Conservation (phyloP, 2,329 filamentous ascomycete species). For the Leptographium wingfieldii region DNA sequence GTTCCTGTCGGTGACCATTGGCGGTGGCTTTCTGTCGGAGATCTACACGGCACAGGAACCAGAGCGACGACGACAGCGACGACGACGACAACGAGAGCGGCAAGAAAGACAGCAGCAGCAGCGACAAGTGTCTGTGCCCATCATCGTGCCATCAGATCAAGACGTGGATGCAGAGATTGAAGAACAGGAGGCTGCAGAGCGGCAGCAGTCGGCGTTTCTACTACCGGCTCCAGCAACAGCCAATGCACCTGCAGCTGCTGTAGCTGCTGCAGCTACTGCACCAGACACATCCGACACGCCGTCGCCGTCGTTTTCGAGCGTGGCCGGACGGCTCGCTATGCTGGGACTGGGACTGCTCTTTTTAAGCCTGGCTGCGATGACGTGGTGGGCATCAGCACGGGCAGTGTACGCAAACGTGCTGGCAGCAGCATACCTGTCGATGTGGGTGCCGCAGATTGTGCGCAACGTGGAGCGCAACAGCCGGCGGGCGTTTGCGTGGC, state of each 20-base stretch:
- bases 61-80: slow-evolving; percentile 33
- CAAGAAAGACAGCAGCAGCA: slow-evolving; percentile 15
- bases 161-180: slow-evolving; percentile 49
- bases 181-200: slow-evolving; percentile 17
- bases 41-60: slow-evolving; percentile 50
- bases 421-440: slow-evolving; percentile 66
- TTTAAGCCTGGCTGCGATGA: slow-evolving; percentile 44
- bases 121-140: slow-evolving; percentile 20
- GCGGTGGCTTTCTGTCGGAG: slow-evolving; percentile 44
- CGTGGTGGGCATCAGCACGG: slow-evolving; percentile 45
- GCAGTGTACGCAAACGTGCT: slow-evolving; percentile 49
- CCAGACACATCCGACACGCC: slow-evolving; percentile 15
- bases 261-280: slow-evolving; percentile 12
- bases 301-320: slow-evolving; percentile 34
- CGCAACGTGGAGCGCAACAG: slow-evolving; percentile 87
- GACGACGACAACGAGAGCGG: slow-evolving; percentile 18
- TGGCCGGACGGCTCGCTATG: slow-evolving; percentile 46
- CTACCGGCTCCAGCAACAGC: slow-evolving; percentile 17
- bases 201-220: slow-evolving; percentile 14
- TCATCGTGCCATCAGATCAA: slow-evolving; percentile 52
- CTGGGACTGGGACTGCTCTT: slow-evolving; percentile 43
- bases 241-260: slow-evolving; percentile 9
- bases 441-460: slow-evolving; percentile 86
- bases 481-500: slow-evolving; percentile 80
- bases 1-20: slow-evolving; percentile 45